These are phyloP conservation scores for Aegilops bicornis DNA, from an alignment of 176 grass and related monocot genomes.

Conservation along the genomic window DNA sequence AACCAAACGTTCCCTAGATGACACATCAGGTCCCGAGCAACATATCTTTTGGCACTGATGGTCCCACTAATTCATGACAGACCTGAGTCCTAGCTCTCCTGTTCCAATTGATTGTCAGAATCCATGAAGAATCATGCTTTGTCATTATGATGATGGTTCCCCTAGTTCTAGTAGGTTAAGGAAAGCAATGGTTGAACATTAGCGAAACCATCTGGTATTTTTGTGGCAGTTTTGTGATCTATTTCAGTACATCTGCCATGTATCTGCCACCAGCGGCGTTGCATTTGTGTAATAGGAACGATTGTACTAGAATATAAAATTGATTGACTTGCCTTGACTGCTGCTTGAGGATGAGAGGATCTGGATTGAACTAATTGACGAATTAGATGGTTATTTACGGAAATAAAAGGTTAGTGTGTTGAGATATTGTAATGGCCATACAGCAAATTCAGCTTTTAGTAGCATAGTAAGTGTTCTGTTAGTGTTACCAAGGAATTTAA, in stretches of 20 bases:
- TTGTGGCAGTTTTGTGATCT: background rate
- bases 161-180: background rate
- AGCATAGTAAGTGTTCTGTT: background rate
- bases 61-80: background rate
- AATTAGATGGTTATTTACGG: background rate
- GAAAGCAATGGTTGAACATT: background rate
- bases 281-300: background rate
- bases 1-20: background rate
- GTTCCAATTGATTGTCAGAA: background rate
- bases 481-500: background rate
- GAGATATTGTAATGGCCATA: background rate
- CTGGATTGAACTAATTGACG: background rate
- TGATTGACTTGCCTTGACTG: background rate
- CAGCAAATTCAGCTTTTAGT: background rate
- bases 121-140: background rate
- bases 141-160: background rate
- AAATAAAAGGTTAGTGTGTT: background rate
- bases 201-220: background rate
- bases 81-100: background rate
- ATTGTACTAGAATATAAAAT: background rate
- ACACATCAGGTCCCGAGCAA: background rate
- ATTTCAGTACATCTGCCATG: slow-evolving; percentile 1
- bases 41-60: background rate
- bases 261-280: background rate
- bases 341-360: background rate